Evolutionary conservation across 805 yeast species (phyloP), one percentile per base, ranked within the genome.

Genomic region (Babjeviella inositovora): DNA sequence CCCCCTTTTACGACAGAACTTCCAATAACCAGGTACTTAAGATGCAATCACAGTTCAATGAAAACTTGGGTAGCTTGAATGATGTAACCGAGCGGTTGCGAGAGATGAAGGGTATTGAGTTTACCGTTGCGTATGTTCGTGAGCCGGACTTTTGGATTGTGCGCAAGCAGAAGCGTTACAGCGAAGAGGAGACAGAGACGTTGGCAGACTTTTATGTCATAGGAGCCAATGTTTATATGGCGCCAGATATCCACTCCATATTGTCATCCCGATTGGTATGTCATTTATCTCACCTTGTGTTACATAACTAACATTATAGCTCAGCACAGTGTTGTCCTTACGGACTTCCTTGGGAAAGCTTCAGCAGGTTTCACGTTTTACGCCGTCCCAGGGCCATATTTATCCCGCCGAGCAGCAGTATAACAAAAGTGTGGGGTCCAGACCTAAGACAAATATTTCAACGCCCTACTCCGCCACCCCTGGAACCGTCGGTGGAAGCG

Each of bases 71-170:
- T 26, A 43, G 37, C 14, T 44, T 49, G 14, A 48, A 45, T 26
- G 40, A 42, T 11, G 11, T 30, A 23, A 28, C 45, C 9, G 43
- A 53, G 14, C 50, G 32, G 36, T 57, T 90, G 29, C 46, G 55
- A 25, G 79, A 76, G 32, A 72, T 90, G 80, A 65, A 61, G 14
- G 99, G 99, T 0, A 45, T 72, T 2, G 98, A 90, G 47, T 90
- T 80, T 37, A 69, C 80, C 2, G 60, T 90, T 6, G 71, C 71
- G 0, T 55, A 64, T 30, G 69, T 73, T 3, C 54, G 82, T 19
- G 97, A 85, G 34, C 97, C 96, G 0, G 94, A 82, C 37, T 68
- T 82, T 34, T 90, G 97, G 96, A 61, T 87, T 14, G 67, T 87
- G 7, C 59, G 92, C 27, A 84, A 85, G 40, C 96, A 87, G 42